Evolutionary conservation across 805 yeast species (phyloP), one percentile per base, ranked within the genome.

Genomic region (Candida pseudofarinosa): DNA sequence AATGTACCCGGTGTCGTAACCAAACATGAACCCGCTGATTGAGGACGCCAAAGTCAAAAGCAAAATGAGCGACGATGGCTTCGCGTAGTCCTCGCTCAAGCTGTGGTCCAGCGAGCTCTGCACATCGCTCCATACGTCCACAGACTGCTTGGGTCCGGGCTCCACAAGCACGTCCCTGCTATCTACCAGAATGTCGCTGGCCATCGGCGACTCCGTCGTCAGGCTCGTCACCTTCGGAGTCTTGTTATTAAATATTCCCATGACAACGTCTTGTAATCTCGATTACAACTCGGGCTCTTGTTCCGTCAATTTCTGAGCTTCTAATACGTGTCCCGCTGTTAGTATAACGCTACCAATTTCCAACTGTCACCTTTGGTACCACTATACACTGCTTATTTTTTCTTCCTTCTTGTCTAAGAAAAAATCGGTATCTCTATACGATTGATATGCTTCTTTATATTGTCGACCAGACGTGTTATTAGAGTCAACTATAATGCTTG

Each of bases 1-100:
- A 34, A 91, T 90, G 65, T 91, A 91, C 52, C 98, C 98, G 0
- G 98, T 91, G 63, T 91, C 99, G 59, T 91, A 91, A 52, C 99
- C 99, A 65, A 91, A 91, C 88, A 91, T 80, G 65, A 90, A 88
- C 1, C 98, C 98, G 0, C 97, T 89, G 48, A 91, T 83, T 5
- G 97, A 89, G 0, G 97, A 80, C 19, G 82, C 81, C 39, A 82
- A 70, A 0, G 96, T 86, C 40, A 89, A 64, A 19, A 77, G 64
- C 18, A 88, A 67, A 39, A 89, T 88, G 54, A 86, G 65, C 5
- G 71, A 63, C 8, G 93, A 74, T 3, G 87, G 82, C 44, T 65
- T 73, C 10, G 76, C 43, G 35, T 52, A 41, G 33, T 42, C 41
- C 15, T 49, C 51, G 7, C 43, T 26, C 14, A 39, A 33, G 18